These are phyloP conservation scores for Pichia terricola DNA, from an alignment of 1,139 yeast species.

Conservation along the genomic window DNA sequence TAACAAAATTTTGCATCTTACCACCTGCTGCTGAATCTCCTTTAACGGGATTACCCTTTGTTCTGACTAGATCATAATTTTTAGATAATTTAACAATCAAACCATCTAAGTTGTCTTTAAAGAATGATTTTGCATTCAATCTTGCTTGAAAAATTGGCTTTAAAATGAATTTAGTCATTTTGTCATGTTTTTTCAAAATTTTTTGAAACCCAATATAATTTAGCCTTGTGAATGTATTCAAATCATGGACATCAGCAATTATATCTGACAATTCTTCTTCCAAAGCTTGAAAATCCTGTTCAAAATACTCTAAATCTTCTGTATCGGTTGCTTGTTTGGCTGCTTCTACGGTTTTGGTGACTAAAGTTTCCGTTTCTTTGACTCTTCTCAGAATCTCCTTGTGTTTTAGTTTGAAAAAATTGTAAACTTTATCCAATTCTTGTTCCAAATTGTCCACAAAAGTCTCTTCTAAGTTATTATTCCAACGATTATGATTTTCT, in stretches of 20 bases:
- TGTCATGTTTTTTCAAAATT: slow-evolving; percentile 92
- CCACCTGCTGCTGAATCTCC: slow-evolving; percentile 98
- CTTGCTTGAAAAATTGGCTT: slow-evolving; percentile 91
- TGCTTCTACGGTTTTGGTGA: slow-evolving; percentile 23
- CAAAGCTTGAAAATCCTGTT: slow-evolving; percentile 80
- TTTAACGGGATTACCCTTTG: slow-evolving; percentile 86
- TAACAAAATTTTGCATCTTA: slow-evolving; percentile 90
- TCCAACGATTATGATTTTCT: slow-evolving; percentile 42
- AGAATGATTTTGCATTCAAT: slow-evolving; percentile 86
- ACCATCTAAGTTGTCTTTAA: slow-evolving; percentile 86
- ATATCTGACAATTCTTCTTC: slow-evolving; percentile 89
- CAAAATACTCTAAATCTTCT: slow-evolving; percentile 35
- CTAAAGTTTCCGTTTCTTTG: slow-evolving; percentile 58
- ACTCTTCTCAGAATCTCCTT: slow-evolving; percentile 77
- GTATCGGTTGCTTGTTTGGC: slow-evolving; percentile 25
- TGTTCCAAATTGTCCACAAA: slow-evolving; percentile 65
- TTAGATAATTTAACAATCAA: slow-evolving; percentile 83
- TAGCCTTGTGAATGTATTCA: slow-evolving; percentile 84
- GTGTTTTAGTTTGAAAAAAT: slow-evolving; percentile 79
- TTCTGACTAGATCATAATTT: slow-evolving; percentile 84
- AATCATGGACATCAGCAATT: slow-evolving; percentile 94
- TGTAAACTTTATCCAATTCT: slow-evolving; percentile 84
- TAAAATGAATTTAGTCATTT: slow-evolving; percentile 66
- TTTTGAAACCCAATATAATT: slow-evolving; percentile 96
- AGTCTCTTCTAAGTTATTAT: slow-evolving; percentile 66